Evolutionary conservation across 805 yeast genomes (phyloP).

Genomic region (Candida oleophila): DNA sequence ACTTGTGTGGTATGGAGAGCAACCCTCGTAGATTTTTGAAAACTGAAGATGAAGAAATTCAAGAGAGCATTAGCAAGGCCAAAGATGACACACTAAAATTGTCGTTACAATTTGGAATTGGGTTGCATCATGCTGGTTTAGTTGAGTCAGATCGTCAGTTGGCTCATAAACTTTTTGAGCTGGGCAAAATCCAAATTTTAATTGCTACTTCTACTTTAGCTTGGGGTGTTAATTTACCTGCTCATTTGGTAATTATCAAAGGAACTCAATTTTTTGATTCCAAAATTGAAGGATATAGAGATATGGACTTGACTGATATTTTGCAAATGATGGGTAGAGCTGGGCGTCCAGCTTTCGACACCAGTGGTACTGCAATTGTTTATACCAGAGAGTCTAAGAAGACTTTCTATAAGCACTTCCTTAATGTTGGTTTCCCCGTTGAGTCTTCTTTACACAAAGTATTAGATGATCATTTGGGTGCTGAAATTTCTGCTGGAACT

Average conservation of each 20-base stretch:
- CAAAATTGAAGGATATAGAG: slow-evolving; percentile 66
- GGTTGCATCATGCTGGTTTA: slow-evolving; percentile 79
- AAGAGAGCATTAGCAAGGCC: slow-evolving; percentile 48
- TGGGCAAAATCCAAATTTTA: slow-evolving; percentile 68
- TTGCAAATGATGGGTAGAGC: slow-evolving; percentile 87
- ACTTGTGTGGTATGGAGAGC: slow-evolving; percentile 75
- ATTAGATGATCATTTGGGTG: slow-evolving; percentile 78
- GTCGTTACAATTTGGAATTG: slow-evolving; percentile 76
- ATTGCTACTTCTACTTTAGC: slow-evolving; percentile 83
- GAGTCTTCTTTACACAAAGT: slow-evolving; percentile 77
- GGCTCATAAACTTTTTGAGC: slow-evolving; percentile 67
- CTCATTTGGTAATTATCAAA: slow-evolving; percentile 73
- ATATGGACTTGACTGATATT: slow-evolving; percentile 81
- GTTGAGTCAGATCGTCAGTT: slow-evolving; percentile 71
- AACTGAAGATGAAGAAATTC: slow-evolving; percentile 65
- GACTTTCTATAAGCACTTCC: slow-evolving; percentile 71
- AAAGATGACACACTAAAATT: slow-evolving; percentile 81
- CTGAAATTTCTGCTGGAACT: slow-evolving; percentile 73
- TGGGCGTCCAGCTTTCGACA: slow-evolving; percentile 79
- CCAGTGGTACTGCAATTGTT: slow-evolving; percentile 74
- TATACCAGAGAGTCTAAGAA: slow-evolving; percentile 75
- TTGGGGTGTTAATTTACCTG: slow-evolving; percentile 85
- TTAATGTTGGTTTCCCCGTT: slow-evolving; percentile 80
- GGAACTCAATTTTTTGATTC: slow-evolving; percentile 71
- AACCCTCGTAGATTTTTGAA: slow-evolving; percentile 69